Evolutionary conservation across 2,329 filamentous ascomycete species (phyloP), one percentile per base, ranked within the genome.

Genomic region (Verticillium dahliae): DNA sequence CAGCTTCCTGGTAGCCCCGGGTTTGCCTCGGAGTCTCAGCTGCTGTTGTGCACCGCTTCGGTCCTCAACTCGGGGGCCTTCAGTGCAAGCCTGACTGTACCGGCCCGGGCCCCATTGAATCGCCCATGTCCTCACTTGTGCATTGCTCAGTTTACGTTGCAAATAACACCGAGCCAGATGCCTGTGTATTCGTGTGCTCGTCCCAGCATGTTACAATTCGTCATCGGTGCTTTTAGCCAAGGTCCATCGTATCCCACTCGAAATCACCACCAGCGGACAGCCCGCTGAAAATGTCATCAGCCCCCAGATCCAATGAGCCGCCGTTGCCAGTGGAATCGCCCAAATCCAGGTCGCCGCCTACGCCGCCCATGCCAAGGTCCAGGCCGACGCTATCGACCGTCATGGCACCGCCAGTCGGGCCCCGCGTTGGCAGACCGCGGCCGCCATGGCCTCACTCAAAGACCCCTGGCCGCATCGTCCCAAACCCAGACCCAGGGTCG

Each of bases 221-320:
- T n/a, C 10, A 50, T 11, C 18, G 22, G 9, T 18, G 13, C 54
- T 18, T 6, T 34, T 61, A 66, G 14, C 59, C 58, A n/a, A 73
- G 59, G 18, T 75, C 73, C 74, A 77, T 77, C 18, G 66, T 68
- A 54, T 75, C 74, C 70, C 74, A 73, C 58, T 73, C 71, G 67
- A 82, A 82, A 57, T 82, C 81, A 64, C 82, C 75, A 11, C 71
- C 68, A 9, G 72, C 71, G 35, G 74, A 75, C n/a, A 78, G 67
- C 2, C 69, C 69, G 4, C 73, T 72, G 67, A 78, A 78, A 62
- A 78, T 62, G 39, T 76, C 72, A 37, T 72, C 74, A 4, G 68
- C 67, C 1, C 71, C 70, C 55, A 78, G 68, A 27, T 76, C 75
- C 56, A 77, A 67, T 2, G 73, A 76, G 35, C 76, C 78, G 22